Conservation (phyloP, 192 early-diverging fungal species). For the Geranomyces variabilis region DNA sequence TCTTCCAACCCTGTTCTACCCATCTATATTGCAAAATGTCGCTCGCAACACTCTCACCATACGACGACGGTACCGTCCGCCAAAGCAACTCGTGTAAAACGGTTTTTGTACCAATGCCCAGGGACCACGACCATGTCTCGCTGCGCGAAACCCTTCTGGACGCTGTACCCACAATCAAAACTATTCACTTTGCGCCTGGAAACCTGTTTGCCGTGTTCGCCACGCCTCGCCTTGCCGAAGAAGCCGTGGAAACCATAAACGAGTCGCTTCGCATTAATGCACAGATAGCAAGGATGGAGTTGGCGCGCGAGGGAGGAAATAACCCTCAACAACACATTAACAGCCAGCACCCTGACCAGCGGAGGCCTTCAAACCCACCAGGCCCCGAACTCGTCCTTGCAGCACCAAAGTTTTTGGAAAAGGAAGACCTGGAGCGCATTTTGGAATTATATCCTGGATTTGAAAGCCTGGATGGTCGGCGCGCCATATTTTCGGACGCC, state of each 20-base stretch:
- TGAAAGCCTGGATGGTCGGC: slow-evolving; percentile 19
- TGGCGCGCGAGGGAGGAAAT: neutral
- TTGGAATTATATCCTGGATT: slow-evolving; percentile 18
- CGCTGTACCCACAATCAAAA: slow-evolving; percentile 2
- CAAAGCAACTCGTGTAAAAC: neutral
- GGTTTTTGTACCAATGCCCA: slow-evolving; percentile 17
- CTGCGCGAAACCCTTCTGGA: slow-evolving; percentile 26
- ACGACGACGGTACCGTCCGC: neutral
- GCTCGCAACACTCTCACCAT: neutral
- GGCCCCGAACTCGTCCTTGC: slow-evolving; percentile 13
- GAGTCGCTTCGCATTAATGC: slow-evolving; percentile 13
- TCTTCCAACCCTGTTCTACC: too few relatives aligned
- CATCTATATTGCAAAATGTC: too few relatives aligned
- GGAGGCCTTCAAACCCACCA: neutral
- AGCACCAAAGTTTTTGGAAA: slow-evolving; percentile 13
- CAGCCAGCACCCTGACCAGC: neutral
- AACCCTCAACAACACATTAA: neutral
- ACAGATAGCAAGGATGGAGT: slow-evolving; percentile 16
- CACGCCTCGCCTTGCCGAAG: neutral
- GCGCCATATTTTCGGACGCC: slow-evolving; percentile 23
- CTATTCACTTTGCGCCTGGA: slow-evolving; percentile 11
- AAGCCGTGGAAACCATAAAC: slow-evolving; percentile 7
- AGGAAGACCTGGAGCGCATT: slow-evolving; percentile 9
- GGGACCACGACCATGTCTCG: slow-evolving; percentile 24
- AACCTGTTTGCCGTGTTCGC: slow-evolving; percentile 21